Conservation (phyloP, 305 asterid genomes). For the Lippia alba region DNA sequence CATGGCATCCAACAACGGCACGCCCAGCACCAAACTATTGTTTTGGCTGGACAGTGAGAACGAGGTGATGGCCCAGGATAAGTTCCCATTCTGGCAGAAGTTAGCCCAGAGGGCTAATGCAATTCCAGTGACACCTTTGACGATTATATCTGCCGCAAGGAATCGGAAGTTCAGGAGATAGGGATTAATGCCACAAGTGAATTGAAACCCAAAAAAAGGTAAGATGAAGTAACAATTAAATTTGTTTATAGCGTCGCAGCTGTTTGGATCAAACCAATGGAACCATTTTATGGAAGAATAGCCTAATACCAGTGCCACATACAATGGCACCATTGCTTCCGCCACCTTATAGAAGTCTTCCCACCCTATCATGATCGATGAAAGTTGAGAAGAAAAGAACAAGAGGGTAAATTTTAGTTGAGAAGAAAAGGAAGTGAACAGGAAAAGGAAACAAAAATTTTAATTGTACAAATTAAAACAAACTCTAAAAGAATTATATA, state of each 20-base stretch:
- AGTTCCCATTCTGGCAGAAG: slow-evolving; percentile 37
- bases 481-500: too few species aligned
- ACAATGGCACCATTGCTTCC: slow-evolving; percentile 61
- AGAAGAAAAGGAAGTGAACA: too few species aligned
- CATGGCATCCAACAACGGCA: slow-evolving; percentile 72
- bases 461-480: too few species aligned
- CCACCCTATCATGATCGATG: slow-evolving; percentile 48
- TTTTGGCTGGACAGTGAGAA: slow-evolving; percentile 60
- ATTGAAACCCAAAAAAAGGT: slow-evolving; percentile 71
- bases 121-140: slow-evolving; percentile 42
- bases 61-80: slow-evolving; percentile 59
- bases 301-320: slow-evolving; percentile 61
- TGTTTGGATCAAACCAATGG: slow-evolving; percentile 59
- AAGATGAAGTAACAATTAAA: slow-evolving; percentile 68
- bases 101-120: slow-evolving; percentile 57
- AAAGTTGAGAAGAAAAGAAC: too few species aligned
- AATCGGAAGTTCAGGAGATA: slow-evolving; percentile 63
- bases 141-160: slow-evolving; percentile 52
- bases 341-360: slow-evolving; percentile 64
- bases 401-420: too few species aligned
- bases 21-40: slow-evolving; percentile 75
- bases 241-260: slow-evolving; percentile 71
- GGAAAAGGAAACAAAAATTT: too few species aligned
- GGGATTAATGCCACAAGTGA: slow-evolving; percentile 57
- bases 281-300: slow-evolving; percentile 69